Conservation (phyloP, 345 rosid species). For the Eucalyptus cloeziana region DNA sequence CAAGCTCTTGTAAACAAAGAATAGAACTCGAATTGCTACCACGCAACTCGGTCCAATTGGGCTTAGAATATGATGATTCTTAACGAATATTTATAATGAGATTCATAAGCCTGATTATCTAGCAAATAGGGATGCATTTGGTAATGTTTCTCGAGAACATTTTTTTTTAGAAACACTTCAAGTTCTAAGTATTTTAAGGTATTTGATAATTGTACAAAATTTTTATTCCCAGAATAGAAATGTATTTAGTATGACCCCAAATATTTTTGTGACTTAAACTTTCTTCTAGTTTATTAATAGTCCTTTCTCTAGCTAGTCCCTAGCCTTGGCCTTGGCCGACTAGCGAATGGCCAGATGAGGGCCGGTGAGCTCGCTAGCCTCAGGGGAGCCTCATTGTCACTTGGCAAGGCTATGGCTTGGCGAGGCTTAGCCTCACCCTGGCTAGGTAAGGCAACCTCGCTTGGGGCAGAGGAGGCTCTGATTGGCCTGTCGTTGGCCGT, state of each 20-base stretch:
- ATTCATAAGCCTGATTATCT: neutral
- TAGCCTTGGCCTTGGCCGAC: rapidly evolving
- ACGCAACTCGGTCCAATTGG: neutral
- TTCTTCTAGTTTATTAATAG: no score
- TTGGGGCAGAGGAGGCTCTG: no score
- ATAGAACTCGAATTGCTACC: neutral
- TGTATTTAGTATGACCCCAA: rapidly evolving
- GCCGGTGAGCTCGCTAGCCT: rapidly evolving
- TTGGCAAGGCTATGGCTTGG: no score
- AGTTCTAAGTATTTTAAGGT: rapidly evolving
- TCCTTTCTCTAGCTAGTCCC: rapidly evolving
- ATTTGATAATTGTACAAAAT: rapidly evolving
- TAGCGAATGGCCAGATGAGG: rapidly evolving
- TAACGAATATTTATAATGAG: neutral
- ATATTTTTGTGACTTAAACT: no score
- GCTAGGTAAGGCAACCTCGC: no score
- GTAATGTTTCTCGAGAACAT: rapidly evolving
- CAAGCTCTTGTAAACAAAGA: neutral
- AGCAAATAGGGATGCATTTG: neutral
- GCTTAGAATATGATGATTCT: neutral
- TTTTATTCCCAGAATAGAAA: rapidly evolving
- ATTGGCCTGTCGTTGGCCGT: rapidly evolving
- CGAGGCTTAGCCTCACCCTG: no score
- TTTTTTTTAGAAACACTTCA: rapidly evolving
- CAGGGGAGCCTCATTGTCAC: rapidly evolving